Percentiles rank a stretch among this genome's conserved stretches.
These are phyloP conservation scores for Colletotrichum sojae DNA, from an alignment of 2,329 filamentous ascomycete species.

Conservation along the genomic window DNA sequence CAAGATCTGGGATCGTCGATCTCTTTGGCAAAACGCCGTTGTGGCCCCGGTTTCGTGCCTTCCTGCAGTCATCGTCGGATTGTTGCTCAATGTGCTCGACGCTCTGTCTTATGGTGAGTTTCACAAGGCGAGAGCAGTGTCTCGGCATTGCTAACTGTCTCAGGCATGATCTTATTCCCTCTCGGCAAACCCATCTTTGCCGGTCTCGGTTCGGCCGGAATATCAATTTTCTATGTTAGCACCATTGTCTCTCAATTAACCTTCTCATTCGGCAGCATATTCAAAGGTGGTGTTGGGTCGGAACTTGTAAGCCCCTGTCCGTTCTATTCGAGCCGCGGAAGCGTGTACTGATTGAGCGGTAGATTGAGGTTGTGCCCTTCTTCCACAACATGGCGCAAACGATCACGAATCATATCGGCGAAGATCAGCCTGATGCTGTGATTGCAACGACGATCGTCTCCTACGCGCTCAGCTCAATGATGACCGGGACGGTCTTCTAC, in stretches of 20 bases:
- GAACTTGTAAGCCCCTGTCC: conserved; percentile 76
- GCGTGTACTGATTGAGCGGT: conserved; percentile 33
- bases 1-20: conserved; percentile 74
- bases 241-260: conserved; percentile 94
- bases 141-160: conserved; percentile 35
- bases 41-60: conserved; percentile 79
- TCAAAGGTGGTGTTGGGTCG: conserved; percentile 91
- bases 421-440: conserved; percentile 85
- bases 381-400: conserved; percentile 98
- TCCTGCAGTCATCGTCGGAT: conserved; percentile 88
- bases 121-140: conserved; percentile 27
- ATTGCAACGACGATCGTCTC: conserved; percentile 95
- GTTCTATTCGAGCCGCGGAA: neutral
- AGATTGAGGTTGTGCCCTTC: conserved; percentile 98
- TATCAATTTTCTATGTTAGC: conserved; percentile 99
- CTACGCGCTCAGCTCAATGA: conserved; percentile 89
- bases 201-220: conserved; percentile 89
- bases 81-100: conserved; percentile 93
- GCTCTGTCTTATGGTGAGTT: conserved; percentile 88
- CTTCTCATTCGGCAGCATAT: conserved; percentile 89
- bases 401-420: conserved; percentile 83
- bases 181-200: conserved; percentile 89
- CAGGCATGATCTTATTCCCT: conserved; percentile 94
- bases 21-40: conserved; percentile 75
- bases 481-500: conserved; percentile 94